phyloP scores from a whole-genome alignment of 2,329 filamentous ascomycete genomes.

The Neopestalotiopsis rosae region DNA sequence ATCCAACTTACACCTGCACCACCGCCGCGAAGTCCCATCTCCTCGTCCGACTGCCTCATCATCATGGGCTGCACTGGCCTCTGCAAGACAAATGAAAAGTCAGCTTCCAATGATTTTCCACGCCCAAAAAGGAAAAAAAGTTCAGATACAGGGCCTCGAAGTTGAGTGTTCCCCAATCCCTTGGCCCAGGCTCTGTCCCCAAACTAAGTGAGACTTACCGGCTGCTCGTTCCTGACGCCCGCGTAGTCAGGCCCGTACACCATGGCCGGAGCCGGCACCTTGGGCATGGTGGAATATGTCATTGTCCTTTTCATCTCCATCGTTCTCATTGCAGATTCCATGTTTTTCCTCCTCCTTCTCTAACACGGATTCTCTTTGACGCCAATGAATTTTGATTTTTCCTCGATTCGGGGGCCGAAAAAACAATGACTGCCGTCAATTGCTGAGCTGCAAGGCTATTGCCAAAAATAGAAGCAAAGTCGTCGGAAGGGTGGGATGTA shows the following conservation, averaged over 20 bases:
- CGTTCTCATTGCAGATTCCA: background rate
- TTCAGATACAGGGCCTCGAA: too few species aligned
- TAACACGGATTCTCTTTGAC: background rate
- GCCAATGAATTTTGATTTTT: background rate
- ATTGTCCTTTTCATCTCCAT: background rate
- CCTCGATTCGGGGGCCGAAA: background rate
- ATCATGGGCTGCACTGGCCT: constrained; percentile 10
- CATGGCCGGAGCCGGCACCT: constrained; percentile 15
- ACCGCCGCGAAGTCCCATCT: constrained; percentile 5
- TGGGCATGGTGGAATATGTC: constrained; percentile 3
- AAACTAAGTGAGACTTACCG: background rate
- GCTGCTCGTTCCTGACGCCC: constrained; percentile 12
- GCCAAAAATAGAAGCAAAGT: constrained; percentile 1
- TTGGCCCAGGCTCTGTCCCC: too few species aligned
- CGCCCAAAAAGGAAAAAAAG: too few species aligned
- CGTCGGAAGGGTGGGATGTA: background rate
- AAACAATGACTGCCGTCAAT: background rate
- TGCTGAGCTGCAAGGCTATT: background rate
- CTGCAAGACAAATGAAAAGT: background rate
- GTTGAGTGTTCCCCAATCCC: too few species aligned
- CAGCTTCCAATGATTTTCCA: background rate
- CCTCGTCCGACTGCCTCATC: background rate
- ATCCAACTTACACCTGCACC: constrained; percentile 10
- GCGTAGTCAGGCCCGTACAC: constrained; percentile 13
- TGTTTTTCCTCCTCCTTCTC: background rate